These are phyloP conservation scores for Capsella bursapastoris DNA, from an alignment of 345 rosid species.

Conservation along the genomic window DNA sequence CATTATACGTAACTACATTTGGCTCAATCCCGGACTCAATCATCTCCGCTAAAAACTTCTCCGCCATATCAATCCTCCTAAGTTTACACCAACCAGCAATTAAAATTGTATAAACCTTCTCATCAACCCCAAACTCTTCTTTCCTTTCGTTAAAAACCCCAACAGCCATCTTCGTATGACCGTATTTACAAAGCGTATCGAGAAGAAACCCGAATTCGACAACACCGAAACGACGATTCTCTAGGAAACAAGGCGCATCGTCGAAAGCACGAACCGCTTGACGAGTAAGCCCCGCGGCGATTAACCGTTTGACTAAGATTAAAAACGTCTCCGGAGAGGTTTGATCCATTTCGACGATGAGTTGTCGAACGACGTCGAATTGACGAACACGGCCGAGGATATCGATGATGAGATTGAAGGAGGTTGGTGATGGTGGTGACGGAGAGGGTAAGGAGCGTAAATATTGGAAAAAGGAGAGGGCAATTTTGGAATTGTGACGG, in stretches of 20 bases:
- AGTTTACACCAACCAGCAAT: conserved; percentile 83
- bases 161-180: conserved; percentile 66
- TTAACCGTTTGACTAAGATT: conserved; percentile 66
- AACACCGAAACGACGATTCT: conserved; percentile 27
- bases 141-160: conserved; percentile 66
- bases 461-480: conserved; percentile 41
- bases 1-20: conserved; percentile 72
- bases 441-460: conserved; percentile 48
- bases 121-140: conserved; percentile 47
- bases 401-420: conserved; percentile 56
- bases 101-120: conserved; percentile 68
- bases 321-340: conserved; percentile 67
- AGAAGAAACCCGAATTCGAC: conserved; percentile 61
- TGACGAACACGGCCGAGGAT: conserved; percentile 74
- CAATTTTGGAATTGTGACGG: conserved; percentile 75
- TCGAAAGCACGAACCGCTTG: conserved; percentile 84
- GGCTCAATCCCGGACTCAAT: conserved; percentile 67
- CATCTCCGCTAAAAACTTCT: conserved; percentile 76
- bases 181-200: conserved; percentile 82
- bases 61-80: conserved; percentile 72
- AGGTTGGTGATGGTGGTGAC: conserved; percentile 15
- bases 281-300: conserved; percentile 85
- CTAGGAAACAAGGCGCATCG: conserved; percentile 63
- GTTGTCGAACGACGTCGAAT: conserved; percentile 81
- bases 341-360: conserved; percentile 70